These are phyloP conservation scores for Fraxinus sp. DNA, from an alignment of 305 asterid genomes.

Conservation along the genomic window DNA sequence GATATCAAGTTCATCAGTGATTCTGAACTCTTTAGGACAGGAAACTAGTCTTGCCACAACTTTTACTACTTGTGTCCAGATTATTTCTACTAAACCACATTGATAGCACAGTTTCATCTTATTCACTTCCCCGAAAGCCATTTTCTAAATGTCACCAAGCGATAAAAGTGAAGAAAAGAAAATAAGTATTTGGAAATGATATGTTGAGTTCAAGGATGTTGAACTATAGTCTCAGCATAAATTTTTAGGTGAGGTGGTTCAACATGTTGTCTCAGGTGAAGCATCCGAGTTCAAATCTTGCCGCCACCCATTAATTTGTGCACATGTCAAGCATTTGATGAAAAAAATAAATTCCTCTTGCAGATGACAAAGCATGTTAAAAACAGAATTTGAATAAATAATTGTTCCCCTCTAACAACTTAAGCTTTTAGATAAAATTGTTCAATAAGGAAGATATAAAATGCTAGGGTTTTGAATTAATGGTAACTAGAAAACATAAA, in stretches of 20 bases:
- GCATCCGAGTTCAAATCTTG: too few relatives aligned
- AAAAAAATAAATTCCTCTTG: not conserved
- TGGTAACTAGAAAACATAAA: not conserved
- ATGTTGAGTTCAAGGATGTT: not conserved
- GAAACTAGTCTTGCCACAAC: constrained; percentile 68
- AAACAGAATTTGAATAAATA: not conserved
- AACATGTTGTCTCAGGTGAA: too few relatives aligned
- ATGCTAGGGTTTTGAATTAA: not conserved
- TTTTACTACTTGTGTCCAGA: constrained; percentile 65
- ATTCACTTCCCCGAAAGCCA: constrained; percentile 52
- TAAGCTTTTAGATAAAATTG: not conserved
- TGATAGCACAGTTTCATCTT: constrained; percentile 49
- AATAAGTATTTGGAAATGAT: not conserved
- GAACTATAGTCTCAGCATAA: not conserved
- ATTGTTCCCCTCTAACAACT: not conserved
- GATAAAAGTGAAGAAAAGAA: constrained; percentile 5
- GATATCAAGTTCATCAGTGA: constrained; percentile 8
- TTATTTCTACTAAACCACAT: constrained; percentile 59
- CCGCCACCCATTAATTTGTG: not conserved
- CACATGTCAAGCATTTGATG: not conserved
- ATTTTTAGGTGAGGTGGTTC: not conserved
- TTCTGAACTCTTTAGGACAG: constrained; percentile 11
- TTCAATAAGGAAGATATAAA: not conserved
- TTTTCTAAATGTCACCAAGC: constrained; percentile 17
- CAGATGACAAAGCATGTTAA: not conserved